Conservation (phyloP, 495 filamentous ascomycete species). For the Penicillium verhagenii region DNA sequence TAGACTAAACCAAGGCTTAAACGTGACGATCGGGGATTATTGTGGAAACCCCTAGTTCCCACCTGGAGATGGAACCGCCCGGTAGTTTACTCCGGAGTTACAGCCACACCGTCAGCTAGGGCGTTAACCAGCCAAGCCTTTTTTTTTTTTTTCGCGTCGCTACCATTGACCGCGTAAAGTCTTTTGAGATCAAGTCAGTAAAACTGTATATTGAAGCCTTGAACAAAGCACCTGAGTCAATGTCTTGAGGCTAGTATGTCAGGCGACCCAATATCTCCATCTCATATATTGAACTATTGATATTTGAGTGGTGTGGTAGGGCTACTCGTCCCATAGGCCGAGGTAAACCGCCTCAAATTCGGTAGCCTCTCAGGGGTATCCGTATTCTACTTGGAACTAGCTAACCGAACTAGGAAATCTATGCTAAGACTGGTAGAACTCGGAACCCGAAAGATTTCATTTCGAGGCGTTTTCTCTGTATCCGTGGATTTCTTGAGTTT, state of each 20-base stretch:
- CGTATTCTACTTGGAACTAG: background rate
- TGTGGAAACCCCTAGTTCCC: background rate
- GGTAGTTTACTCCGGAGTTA: background rate
- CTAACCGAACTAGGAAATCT: background rate
- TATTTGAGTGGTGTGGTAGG: background rate
- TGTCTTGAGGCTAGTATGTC: background rate
- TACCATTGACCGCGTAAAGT: background rate
- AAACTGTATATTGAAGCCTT: background rate
- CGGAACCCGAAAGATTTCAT: background rate
- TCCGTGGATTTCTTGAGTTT: background rate
- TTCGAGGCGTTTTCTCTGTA: background rate
- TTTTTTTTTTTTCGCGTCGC: background rate
- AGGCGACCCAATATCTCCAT: slow-evolving; percentile 6
- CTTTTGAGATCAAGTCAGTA: background rate
- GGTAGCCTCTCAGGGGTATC: slow-evolving; percentile 1
- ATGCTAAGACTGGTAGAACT: background rate
- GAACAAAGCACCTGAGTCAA: background rate
- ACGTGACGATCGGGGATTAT: background rate
- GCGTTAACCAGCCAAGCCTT: background rate
- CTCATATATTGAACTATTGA: background rate
- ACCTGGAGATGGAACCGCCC: background rate
- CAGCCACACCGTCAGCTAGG: background rate
- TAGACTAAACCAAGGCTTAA: too few species aligned
- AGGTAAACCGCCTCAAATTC: background rate
- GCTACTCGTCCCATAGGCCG: background rate